Base-by-base conservation (phyloP, 495 filamentous ascomycete species). In the Annulohypoxylon stygium region DNA sequence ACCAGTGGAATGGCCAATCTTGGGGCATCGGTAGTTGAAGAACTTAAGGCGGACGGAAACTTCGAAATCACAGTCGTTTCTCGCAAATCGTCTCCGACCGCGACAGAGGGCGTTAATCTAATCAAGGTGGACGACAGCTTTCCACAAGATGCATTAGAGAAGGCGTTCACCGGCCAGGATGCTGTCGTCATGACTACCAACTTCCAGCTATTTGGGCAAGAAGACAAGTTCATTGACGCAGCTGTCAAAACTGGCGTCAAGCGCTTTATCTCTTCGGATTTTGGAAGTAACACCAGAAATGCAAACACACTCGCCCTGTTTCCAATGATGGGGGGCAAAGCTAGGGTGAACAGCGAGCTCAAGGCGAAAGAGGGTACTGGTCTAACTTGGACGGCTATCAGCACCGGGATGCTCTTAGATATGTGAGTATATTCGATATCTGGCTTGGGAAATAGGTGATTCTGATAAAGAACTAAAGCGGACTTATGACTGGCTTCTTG, bases 151-250 rank as follows among this genome's bases (percentile, higher is more conserved):
- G 51, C 33, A 12, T 16, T 55, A 4, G 51, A 34, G 51, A 36
- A 55, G 3, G 51, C 26, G 16, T 55, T 55, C 12, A n/a, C 26
- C 5, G 51, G 51, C 3, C 25, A 55, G 34, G 51, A 55, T 34
- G 51, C 51, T 8, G 51, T 55, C 11, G 51, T 55, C 51, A 55
- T 55, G 51, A 55, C 51, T 11, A 55, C 51, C 51, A 55, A 26
- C 14, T 55, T 34, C 26, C 51, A 55, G 26, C 0, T 55, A 12
- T 55, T 55, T 14, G 51, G 51, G 0, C 51, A 55, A 11, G 51
- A 55, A 26, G 51, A 34, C 26, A 55, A 34, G 26, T 55, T 55
- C 51, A 55, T 55, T 11, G 7, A 55, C 5, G 51, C 51, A 34
- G 51, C 51, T 4, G 30, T 55, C 11, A 55, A 55, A 4, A 30